A percentile compares a stretch with the other conserved stretches of the same genome.
Conservation (phyloP, 768 basidiomycete genomes). For the Leucocoprinus birnbaumii region DNA sequence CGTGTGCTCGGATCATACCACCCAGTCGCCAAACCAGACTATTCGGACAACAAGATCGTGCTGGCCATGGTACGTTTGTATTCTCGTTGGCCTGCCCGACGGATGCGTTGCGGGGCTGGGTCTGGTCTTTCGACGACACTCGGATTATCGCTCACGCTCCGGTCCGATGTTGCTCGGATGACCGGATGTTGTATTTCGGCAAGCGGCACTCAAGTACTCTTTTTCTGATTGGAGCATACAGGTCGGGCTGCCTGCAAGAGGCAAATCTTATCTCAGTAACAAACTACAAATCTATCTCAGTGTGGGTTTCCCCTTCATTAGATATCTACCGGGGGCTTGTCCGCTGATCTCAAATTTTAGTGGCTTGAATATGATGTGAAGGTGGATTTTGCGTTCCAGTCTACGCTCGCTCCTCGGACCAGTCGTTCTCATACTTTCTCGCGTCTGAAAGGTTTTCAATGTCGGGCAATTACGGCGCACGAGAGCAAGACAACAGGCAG, state of each 20-base stretch:
- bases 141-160: neutral
- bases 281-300: conserved; percentile 96
- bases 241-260: conserved; percentile 97
- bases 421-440: neutral
- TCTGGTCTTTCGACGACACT: neutral
- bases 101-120: neutral
- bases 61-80: conserved; percentile 78
- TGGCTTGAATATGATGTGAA: conserved; percentile 99
- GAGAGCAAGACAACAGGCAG: conserved; percentile 77
- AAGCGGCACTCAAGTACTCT: neutral
- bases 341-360: conserved; percentile 38
- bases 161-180: neutral
- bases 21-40: conserved; percentile 92
- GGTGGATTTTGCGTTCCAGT: conserved; percentile 32
- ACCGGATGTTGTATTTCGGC: neutral
- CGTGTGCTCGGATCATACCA: conserved; percentile 6
- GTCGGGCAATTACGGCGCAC: conserved; percentile 92
- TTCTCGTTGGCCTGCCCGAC: neutral
- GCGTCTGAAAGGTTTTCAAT: conserved; percentile 83
- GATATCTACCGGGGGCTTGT: no score
- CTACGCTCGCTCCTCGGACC: neutral
- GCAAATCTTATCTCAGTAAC: conserved; percentile 98
- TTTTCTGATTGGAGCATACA: conserved; percentile 23
- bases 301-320: conserved; percentile 38
- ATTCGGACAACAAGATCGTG: conserved; percentile 98